Evolutionary conservation across 768 basidiomycete species (phyloP).

Genomic region (Boletus coccyginus): DNA sequence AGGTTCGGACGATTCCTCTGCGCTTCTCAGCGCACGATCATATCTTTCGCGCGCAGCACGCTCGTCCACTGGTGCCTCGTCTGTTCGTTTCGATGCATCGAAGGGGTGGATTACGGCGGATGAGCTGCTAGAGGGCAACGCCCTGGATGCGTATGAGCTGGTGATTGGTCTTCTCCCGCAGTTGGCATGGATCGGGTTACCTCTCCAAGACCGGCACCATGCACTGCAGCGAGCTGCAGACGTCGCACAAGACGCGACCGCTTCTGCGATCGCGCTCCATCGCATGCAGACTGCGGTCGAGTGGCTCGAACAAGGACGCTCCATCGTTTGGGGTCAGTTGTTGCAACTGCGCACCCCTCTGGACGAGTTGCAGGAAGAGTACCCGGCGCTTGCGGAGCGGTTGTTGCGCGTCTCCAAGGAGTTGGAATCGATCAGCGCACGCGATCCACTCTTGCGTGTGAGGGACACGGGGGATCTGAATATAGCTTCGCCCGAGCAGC

Average conservation of each 20-base stretch:
- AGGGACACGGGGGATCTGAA: not conserved
- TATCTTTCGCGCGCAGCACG: not conserved
- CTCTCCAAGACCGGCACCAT: slow-evolving; percentile 14
- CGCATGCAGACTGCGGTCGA: not conserved
- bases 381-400: not conserved
- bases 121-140: not conserved
- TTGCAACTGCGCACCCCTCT: slow-evolving; percentile 2
- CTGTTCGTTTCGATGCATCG: not conserved
- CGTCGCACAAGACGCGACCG: slow-evolving; percentile 18
- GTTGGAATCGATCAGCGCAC: slow-evolving; percentile 1
- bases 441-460: not conserved
- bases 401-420: not conserved
- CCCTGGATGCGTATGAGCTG: slow-evolving; percentile 12
- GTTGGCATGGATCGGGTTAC: slow-evolving; percentile 5
- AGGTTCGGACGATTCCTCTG: not conserved
- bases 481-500: slow-evolving; percentile 7
- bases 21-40: not conserved
- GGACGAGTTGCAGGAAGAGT: not conserved
- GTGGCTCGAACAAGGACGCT: slow-evolving; percentile 6
- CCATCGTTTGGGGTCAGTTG: slow-evolving; percentile 4
- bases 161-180: slow-evolving; percentile 15
- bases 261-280: slow-evolving; percentile 10
- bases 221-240: slow-evolving; percentile 4
- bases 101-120: not conserved
- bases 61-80: not conserved